Evolutionary conservation across 2,329 filamentous ascomycete genomes (phyloP).

Genomic region (Leptoxyphium fumago): DNA sequence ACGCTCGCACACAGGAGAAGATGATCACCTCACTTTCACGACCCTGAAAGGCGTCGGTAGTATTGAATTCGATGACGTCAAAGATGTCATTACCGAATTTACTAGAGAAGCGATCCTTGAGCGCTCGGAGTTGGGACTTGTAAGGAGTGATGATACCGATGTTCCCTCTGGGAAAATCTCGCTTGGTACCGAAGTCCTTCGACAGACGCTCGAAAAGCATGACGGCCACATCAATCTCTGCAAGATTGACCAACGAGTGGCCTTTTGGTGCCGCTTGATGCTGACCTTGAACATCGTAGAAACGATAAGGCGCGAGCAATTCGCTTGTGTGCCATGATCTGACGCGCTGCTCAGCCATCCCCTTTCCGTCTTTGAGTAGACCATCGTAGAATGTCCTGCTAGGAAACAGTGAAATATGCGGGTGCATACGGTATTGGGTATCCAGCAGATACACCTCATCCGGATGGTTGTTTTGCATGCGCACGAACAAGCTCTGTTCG

Average conservation of each 20-base stretch:
- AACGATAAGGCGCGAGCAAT: constrained; percentile 81
- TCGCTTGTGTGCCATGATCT: constrained; percentile 75
- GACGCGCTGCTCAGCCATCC: constrained; percentile 62
- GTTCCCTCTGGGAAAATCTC: constrained; percentile 57
- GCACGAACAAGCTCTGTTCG: constrained; percentile 94
- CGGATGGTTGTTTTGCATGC: constrained; percentile 89
- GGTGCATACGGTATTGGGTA: constrained; percentile 98
- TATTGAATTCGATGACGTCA: constrained; percentile 87
- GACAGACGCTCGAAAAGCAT: constrained; percentile 68
- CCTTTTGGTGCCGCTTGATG: constrained; percentile 70
- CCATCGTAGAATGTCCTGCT: constrained; percentile 87
- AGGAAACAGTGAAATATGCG: constrained; percentile 84
- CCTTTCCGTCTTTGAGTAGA: constrained; percentile 65
- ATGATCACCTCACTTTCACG: constrained; percentile 97
- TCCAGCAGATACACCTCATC: constrained; percentile 87
- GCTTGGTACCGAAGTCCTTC: constrained; percentile 47
- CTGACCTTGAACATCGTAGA: constrained; percentile 88
- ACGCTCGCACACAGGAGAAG: constrained; percentile 93
- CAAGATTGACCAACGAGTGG: constrained; percentile 78
- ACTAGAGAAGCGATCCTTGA: constrained; percentile 59
- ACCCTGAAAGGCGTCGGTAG: constrained; percentile 94
- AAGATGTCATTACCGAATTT: constrained; percentile 62
- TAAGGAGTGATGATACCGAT: constrained; percentile 97
- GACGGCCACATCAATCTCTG: constrained; percentile 76
- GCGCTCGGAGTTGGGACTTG: constrained; percentile 74